Conservation (phyloP, 257 asterid genomes). For the Jacaranda mimosifolia region DNA sequence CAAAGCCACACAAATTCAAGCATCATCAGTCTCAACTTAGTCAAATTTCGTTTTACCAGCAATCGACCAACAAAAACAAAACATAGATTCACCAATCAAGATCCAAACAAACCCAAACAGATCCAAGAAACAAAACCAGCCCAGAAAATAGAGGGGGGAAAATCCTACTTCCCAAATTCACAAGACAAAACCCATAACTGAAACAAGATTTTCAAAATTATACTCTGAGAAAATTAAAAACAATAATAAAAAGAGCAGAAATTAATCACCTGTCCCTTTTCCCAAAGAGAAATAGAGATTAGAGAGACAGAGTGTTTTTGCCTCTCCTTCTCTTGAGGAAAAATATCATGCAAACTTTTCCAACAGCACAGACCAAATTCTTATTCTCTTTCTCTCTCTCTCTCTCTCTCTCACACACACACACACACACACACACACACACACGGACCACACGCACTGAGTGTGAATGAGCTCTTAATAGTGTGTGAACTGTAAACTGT, state of each 20-base stretch:
- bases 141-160: background rate
- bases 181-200: background rate
- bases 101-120: slow-evolving; percentile 29
- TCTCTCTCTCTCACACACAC: too few species aligned
- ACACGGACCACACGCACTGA: slow-evolving; percentile 8
- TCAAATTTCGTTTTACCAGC: slow-evolving; percentile 32
- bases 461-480: slow-evolving; percentile 31
- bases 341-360: slow-evolving; percentile 34
- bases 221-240: background rate
- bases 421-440: background rate
- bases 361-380: background rate
- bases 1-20: slow-evolving; percentile 7
- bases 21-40: slow-evolving; percentile 27
- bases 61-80: background rate
- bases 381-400: background rate
- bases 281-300: background rate
- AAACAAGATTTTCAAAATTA: slow-evolving; percentile 10
- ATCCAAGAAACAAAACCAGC: slow-evolving; percentile 31
- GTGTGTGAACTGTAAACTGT: slow-evolving; percentile 1
- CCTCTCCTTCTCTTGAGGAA: slow-evolving; percentile 18
- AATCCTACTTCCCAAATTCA: slow-evolving; percentile 13
- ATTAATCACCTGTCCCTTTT: slow-evolving; percentile 15
- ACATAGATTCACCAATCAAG: slow-evolving; percentile 27
- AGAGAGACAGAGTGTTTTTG: background rate
- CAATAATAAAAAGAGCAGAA: background rate